Evolutionary conservation across 768 basidiomycete species (phyloP).

Genomic region (Mycena vitilis): DNA sequence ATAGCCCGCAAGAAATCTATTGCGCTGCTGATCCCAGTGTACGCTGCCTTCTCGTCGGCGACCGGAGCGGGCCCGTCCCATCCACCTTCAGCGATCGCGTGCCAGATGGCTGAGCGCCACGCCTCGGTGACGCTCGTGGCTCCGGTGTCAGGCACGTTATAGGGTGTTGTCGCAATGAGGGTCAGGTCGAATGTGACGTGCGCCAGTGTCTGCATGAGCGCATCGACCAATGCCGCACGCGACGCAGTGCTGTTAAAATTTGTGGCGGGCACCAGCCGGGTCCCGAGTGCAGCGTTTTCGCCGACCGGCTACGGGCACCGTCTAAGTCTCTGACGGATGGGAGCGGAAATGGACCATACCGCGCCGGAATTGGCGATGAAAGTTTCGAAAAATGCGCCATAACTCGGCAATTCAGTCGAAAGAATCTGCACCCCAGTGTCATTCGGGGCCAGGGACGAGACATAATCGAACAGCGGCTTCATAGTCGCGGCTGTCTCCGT

Average conservation of each 20-base stretch:
- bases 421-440: slow-evolving; percentile 36
- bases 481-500: slow-evolving; percentile 44
- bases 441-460: slow-evolving; percentile 25
- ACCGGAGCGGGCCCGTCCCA: slow-evolving; percentile 43
- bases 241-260: slow-evolving; percentile 37
- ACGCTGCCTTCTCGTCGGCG: slow-evolving; percentile 35
- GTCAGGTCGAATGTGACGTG: slow-evolving; percentile 34
- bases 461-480: slow-evolving; percentile 39
- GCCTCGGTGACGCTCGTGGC: slow-evolving; percentile 41
- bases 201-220: slow-evolving; percentile 36
- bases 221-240: slow-evolving; percentile 36
- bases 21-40: slow-evolving; percentile 35
- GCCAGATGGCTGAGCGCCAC: slow-evolving; percentile 45
- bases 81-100: slow-evolving; percentile 38
- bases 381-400: slow-evolving; percentile 40
- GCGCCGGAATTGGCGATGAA: slow-evolving; percentile 41
- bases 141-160: slow-evolving; percentile 39
- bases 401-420: slow-evolving; percentile 39
- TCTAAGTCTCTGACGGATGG: neutral
- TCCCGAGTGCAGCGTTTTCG: slow-evolving; percentile 37
- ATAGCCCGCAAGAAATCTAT: slow-evolving; percentile 40
- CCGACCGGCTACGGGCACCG: slow-evolving; percentile 37
- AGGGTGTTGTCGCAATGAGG: slow-evolving; percentile 39
- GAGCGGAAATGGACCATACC: slow-evolving; percentile 31
- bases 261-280: slow-evolving; percentile 42